Base-by-base conservation (phyloP, 306 rosid species). In the Ammopiptanthus mongolicus region DNA sequence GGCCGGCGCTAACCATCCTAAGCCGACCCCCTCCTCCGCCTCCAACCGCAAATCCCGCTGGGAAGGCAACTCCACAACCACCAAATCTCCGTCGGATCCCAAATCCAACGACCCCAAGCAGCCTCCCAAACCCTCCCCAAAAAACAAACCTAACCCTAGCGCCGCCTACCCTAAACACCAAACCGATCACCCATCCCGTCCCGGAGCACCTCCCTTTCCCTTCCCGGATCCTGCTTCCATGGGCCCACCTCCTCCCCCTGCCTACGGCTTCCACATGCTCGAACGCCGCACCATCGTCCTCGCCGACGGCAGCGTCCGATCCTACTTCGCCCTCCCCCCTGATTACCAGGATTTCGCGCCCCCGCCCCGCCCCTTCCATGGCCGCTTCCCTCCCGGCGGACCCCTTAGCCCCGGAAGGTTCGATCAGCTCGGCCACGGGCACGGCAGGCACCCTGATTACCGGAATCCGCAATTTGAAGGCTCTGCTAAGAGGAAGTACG, bases 231-330 rank as follows among this genome's bases (percentile, higher is more conserved):
- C 88, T 8, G 42, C 92, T 8, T 59, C 81, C 0, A 46, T 87
- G 28, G 97, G 90, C 51, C 93, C 96, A 1, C 96, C 91, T 0
- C 99, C 99, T 15, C 92, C 92, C 3, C 98, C 97, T 7, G 87
- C 88, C 5, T 96, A 96, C 65, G 97, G 97, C 33, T 96, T 96
- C 80, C 99, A 96, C 91, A 92, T 92, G 97, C 93, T 96, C 1
- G 98, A 92, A 59, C 99, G 99, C 25, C 99, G 96, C 12, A 85
- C 99, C 0, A 85, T 96, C 58, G 86, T 85, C 44, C 97, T 96
- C 23, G 93, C 99, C 15, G 99, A 96, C 55, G 98, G 94, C 9
- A 88, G 87, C 22, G 99, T 90, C 34, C 90, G 98, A 25, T 92
- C 98, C 11, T 96, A 96, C 86, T 90, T 91, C 48, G 92, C 98